Percentiles rank a stretch among this genome's conserved stretches.
These are phyloP conservation scores for Leucoagaricus sp. DNA, from an alignment of 1,284 basidiomycete species.

Conservation along the genomic window DNA sequence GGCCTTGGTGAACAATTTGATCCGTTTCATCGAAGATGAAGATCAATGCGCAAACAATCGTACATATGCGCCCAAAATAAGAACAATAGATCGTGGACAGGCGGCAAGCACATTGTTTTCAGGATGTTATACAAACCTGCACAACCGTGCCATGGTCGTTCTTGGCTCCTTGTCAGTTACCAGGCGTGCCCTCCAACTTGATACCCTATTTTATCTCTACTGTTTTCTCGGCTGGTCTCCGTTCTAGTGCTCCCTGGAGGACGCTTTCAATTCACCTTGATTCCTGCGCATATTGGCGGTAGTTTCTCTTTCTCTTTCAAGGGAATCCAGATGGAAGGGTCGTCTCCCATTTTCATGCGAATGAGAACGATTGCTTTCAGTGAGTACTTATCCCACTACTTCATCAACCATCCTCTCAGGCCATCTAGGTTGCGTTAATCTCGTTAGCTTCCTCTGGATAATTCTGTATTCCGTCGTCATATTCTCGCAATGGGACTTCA, in stretches of 20 bases:
- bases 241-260: conserved; percentile 12
- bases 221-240: conserved; percentile 8
- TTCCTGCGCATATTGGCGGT: neutral
- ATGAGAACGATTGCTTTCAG: conserved; percentile 27
- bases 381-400: conserved; percentile 16
- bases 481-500: conserved; percentile 31
- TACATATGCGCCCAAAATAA: conserved; percentile 9
- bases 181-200: neutral
- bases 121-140: neutral
- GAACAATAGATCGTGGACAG: conserved; percentile 8
- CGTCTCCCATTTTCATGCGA: conserved; percentile 25
- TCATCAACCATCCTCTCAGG: neutral
- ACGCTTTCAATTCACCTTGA: neutral
- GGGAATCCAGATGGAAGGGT: conserved; percentile 11
- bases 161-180: neutral
- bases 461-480: conserved; percentile 31
- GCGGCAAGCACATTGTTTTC: neutral
- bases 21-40: neutral
- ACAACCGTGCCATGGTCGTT: neutral
- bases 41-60: conserved; percentile 3
- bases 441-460: conserved; percentile 32
- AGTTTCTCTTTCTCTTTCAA: neutral
- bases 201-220: neutral
- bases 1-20: too few relatives aligned
- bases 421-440: conserved; percentile 26